These are phyloP conservation scores for Tripterygium wilfordii DNA, from an alignment of 177 flowering plant species.

Conservation along the genomic window DNA sequence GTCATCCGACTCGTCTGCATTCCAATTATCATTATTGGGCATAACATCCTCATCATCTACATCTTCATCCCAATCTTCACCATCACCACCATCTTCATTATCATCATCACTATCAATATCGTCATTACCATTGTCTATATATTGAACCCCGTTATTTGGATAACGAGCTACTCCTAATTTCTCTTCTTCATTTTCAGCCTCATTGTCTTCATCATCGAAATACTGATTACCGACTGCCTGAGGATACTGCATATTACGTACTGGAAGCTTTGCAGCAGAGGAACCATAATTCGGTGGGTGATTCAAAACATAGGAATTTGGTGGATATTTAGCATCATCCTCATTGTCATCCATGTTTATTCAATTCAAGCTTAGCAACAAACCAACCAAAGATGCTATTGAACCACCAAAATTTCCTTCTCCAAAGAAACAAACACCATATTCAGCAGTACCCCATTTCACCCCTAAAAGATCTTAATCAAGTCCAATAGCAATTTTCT, in stretches of 20 bases:
- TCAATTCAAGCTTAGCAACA: too few relatives aligned
- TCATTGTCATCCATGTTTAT: constrained; percentile 55
- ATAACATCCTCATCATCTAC: constrained; percentile 11
- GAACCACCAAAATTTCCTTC: too few relatives aligned
- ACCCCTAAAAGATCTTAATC: too few relatives aligned
- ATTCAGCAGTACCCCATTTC: too few relatives aligned
- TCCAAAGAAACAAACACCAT: too few relatives aligned
- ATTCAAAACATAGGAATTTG: constrained; percentile 27
- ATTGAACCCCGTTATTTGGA: constrained; percentile 16
- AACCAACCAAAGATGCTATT: too few relatives aligned
- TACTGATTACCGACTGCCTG: constrained; percentile 14
- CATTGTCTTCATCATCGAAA: constrained; percentile 25
- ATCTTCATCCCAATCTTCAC: constrained; percentile 20
- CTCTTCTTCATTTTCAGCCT: constrained; percentile 22
- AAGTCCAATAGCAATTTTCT: too few relatives aligned
- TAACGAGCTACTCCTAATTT: constrained; percentile 14
- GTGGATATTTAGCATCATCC: constrained; percentile 53
- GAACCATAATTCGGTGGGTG: constrained; percentile 28
- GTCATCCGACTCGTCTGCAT: constrained; percentile 22
- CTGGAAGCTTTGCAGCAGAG: constrained; percentile 30
- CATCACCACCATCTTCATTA: constrained; percentile 20
- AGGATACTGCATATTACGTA: constrained; percentile 18
- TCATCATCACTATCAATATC: constrained; percentile 12
- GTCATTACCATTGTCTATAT: constrained; percentile 12
- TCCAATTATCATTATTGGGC: constrained; percentile 16